Percentiles rank a stretch among this genome's conserved stretches.
phyloP scores from a whole-genome alignment of 257 asterid genomes.

The Solanum microdontum region DNA sequence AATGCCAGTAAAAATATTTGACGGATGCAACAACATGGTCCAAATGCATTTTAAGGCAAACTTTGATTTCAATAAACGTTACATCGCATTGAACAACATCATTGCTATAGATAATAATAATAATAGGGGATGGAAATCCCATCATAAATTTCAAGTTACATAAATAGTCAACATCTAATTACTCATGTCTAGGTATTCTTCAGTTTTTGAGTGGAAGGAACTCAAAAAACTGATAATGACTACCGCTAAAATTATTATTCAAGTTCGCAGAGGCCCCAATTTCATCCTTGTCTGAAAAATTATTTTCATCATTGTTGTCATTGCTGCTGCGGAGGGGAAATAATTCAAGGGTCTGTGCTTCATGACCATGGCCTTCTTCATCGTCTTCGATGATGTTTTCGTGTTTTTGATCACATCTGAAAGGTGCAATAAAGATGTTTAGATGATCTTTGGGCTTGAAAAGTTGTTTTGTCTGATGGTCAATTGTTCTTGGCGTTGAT shows the following conservation, averaged over 20 bases:
- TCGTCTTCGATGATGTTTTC: background rate
- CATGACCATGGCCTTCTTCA: background rate
- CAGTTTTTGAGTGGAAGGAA: constrained; percentile 75
- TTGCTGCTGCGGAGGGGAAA: constrained; percentile 48
- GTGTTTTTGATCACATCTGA: background rate
- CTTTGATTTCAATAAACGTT: background rate
- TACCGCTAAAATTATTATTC: background rate
- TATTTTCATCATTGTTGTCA: background rate
- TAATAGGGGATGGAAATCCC: background rate
- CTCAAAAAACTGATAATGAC: constrained; percentile 61
- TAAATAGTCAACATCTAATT: background rate
- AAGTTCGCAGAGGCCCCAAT: constrained; percentile 6
- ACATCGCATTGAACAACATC: background rate
- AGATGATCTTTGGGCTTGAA: constrained; percentile 9
- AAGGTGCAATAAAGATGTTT: constrained; percentile 24
- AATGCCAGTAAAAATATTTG: background rate
- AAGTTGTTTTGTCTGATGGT: constrained; percentile 5
- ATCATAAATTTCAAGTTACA: constrained; percentile 3
- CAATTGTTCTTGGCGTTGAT: background rate
- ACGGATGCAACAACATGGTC: constrained; percentile 10
- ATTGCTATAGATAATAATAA: background rate
- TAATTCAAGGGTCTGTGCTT: constrained; percentile 60
- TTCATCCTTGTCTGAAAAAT: background rate
- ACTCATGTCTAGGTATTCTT: background rate
- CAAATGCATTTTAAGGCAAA: constrained; percentile 16